Base-by-base conservation (phyloP, 2,329 filamentous ascomycete species). In the Colletotrichum trifolii region DNA sequence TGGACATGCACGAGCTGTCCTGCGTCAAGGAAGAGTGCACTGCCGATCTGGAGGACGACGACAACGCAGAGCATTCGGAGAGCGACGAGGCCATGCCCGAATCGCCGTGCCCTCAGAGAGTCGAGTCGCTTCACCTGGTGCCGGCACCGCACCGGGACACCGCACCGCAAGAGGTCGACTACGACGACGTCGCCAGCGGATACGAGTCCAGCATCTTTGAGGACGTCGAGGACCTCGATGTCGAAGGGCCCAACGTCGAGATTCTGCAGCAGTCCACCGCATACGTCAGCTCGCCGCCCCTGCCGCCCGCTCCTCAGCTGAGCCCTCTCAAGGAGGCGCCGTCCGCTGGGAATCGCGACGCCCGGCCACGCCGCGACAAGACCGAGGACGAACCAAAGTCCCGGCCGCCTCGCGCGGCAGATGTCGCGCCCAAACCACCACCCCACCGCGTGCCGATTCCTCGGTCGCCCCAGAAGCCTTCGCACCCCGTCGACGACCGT, bases 291-390 rank as follows among this genome's bases (percentile, higher is more conserved):
- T 81, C 83, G 2, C 78, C 82, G 2, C 80, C 84, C 2, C 73
- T 85, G 2, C 82, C 83, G 0, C 74, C 79, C 40, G 80, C 81
- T 2, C 83, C 79, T 13, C 82, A 81, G 52, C 68, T 84, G 52
- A 84, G 80, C 52, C 86, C 87, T 1, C 76, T 89, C 0, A 82
- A 82, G 53, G 82, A 85, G 40, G 58, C 54, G 25, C 17, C 60
- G 5, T 59, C 67, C 8, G 67, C 67, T 2, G 85, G 82, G 3
- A 88, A 88, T 69, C 67, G 78, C 67, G 70, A 68, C 13, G 46
- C 45, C 2, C 52, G 58, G 13, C 39, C 48, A 1, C 52, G 50
- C 15, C 62, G 67, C 5, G 69, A 78, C 47, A 77, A 79, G 58
- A 75, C 74, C 2, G 78, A 78, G 7, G 78, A 82, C 11, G 83